phyloP scores from a whole-genome alignment of 2,329 filamentous ascomycete genomes.

The Plenodomus tracheiphilus region DNA sequence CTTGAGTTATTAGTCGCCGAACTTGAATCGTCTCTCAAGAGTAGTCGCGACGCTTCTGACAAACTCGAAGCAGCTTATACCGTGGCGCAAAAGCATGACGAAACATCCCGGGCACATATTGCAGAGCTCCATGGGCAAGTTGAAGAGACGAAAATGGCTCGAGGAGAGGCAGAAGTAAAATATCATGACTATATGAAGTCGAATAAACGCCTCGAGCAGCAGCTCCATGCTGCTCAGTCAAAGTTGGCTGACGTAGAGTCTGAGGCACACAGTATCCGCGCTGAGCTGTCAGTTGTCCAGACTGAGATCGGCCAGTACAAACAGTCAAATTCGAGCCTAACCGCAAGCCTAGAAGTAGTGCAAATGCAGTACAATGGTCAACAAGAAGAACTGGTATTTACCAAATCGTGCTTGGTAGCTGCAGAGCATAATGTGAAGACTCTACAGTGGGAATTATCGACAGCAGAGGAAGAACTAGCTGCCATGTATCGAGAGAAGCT shows the following conservation, averaged over 20 bases:
- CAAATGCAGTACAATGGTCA: slow-evolving; percentile 20
- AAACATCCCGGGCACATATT: slow-evolving; percentile 13
- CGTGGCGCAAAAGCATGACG: slow-evolving; percentile 7
- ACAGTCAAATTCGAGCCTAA: slow-evolving; percentile 23
- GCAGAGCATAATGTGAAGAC: slow-evolving; percentile 13
- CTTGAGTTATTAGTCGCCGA: slow-evolving; percentile 16
- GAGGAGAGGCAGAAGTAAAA: slow-evolving; percentile 8
- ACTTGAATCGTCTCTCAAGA: slow-evolving; percentile 13
- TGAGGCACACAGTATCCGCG: slow-evolving; percentile 9
- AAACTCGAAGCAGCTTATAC: slow-evolving; percentile 13
- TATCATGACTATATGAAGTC: slow-evolving; percentile 6
- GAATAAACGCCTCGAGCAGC: slow-evolving; percentile 7
- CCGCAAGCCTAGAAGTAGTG: slow-evolving; percentile 18
- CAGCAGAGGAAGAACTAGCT: slow-evolving; percentile 20
- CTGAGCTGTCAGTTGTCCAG: slow-evolving; percentile 15
- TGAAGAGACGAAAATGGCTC: slow-evolving; percentile 6
- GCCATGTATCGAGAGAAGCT: slow-evolving; percentile 16
- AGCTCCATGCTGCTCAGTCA: slow-evolving; percentile 11
- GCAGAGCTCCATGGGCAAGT: slow-evolving; percentile 12
- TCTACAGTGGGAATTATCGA: slow-evolving; percentile 4
- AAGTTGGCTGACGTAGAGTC: slow-evolving; percentile 15
- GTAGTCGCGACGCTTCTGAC: slow-evolving; percentile 5
- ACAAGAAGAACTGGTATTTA: slow-evolving; percentile 14
- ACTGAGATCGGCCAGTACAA: slow-evolving; percentile 13
- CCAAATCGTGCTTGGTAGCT: slow-evolving; percentile 15